Evolutionary conservation across 2,329 filamentous ascomycete species (phyloP), one percentile per base, ranked within the genome.

Genomic region (Xylogone sp.): DNA sequence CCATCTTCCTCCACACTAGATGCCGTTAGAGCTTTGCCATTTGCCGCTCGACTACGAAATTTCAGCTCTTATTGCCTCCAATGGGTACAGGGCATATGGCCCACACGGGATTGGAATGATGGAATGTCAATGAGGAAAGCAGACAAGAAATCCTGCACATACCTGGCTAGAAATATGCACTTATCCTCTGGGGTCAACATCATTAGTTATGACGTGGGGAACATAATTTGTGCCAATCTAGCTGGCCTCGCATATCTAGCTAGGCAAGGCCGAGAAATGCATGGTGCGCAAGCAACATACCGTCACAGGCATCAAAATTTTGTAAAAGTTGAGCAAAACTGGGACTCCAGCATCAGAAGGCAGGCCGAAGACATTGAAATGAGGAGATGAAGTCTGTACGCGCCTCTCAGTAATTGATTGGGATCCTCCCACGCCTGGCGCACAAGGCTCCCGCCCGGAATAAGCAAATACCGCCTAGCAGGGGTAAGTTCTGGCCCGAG

Each of bases 1-100:
- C 54, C 51, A 48, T 43, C 48, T 44, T 43, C 42, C 42, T 46
- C n/a, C n/a, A n/a, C 49, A 48, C 45, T 49, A 50, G 50, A 27
- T 27, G 24, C 24, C 24, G 24, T 39, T 13, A 45, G 43, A 45
- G 19, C n/a, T 39, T 39, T 39, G 5, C 34, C 34, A 39, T 39
- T 18, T 16, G 34, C 34, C 34, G 34, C 34, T 39, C 18, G 43
- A 45, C 43, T 21, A 45, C 43, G 5, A 10, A 27, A 6, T 27
- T 27, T 27, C 24, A 27, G 24, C 24, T 27, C 24, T 27, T 27
- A 27, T n/a, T 27, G 24, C 24, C 10, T 5, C 24, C 24, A 27
- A 27, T 27, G 5, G 10, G 24, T 27, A 10, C 24, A 27, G 24
- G 24, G n/a, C 43, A 21, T 45, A 21, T 45, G 10, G 24, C 24